Evolutionary conservation across 495 filamentous ascomycete species (phyloP).

Genomic region (Lasiosphaeria hispida): DNA sequence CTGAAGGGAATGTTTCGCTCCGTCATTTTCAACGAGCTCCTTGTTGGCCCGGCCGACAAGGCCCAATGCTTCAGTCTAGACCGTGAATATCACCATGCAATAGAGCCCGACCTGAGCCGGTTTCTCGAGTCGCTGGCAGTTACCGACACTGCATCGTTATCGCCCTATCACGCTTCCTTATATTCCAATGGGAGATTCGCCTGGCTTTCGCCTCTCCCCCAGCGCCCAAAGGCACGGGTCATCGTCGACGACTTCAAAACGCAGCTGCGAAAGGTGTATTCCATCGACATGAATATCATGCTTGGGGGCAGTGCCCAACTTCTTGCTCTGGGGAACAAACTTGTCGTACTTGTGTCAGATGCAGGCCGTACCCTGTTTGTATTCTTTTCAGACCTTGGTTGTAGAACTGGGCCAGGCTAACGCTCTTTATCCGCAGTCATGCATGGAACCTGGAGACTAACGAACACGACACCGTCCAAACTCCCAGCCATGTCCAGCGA

Average conservation of each 20-base stretch:
- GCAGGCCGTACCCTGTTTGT: conserved; percentile 27
- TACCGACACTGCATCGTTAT: too few relatives aligned
- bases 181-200: conserved; percentile 34
- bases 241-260: conserved; percentile 30
- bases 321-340: conserved; percentile 27
- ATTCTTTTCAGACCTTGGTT: background rate
- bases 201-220: conserved; percentile 13
- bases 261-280: conserved; percentile 28
- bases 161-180: background rate
- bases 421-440: conserved; percentile 12
- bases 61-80: background rate
- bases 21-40: background rate
- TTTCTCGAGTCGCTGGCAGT: too few relatives aligned
- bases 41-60: conserved; percentile 6
- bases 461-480: background rate
- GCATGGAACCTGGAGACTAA: conserved; percentile 17
- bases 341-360: conserved; percentile 20
- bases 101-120: background rate
- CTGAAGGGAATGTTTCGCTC: conserved; percentile 16
- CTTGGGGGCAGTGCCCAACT: conserved; percentile 6
- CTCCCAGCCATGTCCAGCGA: background rate
- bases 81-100: background rate
- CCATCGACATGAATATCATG: conserved; percentile 15
- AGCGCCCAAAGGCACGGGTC: background rate
- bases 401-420: background rate